These are phyloP conservation scores for Asterionellopsis glacialis DNA, from an alignment of 108 stramenopile species.

Conservation along the genomic window DNA sequence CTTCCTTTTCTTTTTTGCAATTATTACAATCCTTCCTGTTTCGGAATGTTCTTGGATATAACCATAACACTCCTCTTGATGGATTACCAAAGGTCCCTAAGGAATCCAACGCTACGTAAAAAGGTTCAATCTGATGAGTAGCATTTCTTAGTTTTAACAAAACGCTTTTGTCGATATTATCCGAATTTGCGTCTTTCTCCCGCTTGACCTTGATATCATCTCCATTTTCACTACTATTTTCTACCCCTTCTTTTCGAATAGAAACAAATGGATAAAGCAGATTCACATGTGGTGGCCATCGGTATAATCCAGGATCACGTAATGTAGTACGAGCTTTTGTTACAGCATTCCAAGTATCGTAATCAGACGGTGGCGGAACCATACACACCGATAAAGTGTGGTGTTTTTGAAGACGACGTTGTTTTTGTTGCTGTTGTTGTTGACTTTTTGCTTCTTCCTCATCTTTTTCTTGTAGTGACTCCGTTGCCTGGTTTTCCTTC, in stretches of 20 bases:
- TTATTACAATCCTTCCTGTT: neutral
- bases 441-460: too few relatives aligned
- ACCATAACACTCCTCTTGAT: constrained; percentile 67
- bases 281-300: constrained; percentile 85
- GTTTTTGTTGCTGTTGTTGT: too few relatives aligned
- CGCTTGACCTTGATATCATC: neutral
- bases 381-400: constrained; percentile 60
- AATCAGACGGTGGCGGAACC: constrained; percentile 55
- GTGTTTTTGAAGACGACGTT: constrained; percentile 7
- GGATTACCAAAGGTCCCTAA: constrained; percentile 75
- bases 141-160: constrained; percentile 23
- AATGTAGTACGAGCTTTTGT: constrained; percentile 37
- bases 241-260: too few relatives aligned
- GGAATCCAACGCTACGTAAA: constrained; percentile 41
- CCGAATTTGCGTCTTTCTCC: neutral
- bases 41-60: constrained; percentile 41
- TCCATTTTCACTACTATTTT: too few relatives aligned
- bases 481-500: too few relatives aligned
- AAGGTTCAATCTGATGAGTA: constrained; percentile 41
- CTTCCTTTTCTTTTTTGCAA: too few relatives aligned
- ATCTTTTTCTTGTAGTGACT: too few relatives aligned
- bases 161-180: constrained; percentile 18
- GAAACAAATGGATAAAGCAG: constrained; percentile 70
- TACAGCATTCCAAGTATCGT: constrained; percentile 50
- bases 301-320: constrained; percentile 68